Evolutionary conservation across 306 rosid genomes (phyloP).

Genomic region (Arachis stenosperma): DNA sequence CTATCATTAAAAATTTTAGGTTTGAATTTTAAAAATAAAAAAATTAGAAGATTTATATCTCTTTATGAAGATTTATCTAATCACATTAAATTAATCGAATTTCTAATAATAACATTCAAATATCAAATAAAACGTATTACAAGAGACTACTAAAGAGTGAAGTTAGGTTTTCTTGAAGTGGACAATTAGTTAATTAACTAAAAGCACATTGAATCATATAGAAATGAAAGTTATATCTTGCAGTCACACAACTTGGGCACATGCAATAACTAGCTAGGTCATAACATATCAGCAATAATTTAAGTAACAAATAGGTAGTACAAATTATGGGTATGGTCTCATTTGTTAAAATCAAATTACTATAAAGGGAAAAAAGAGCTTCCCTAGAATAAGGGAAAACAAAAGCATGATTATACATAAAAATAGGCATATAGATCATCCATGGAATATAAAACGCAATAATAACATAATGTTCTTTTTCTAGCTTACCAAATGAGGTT

Average conservation of each 20-base stretch:
- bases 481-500: background rate
- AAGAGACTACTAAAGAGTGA: background rate
- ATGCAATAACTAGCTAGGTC: background rate
- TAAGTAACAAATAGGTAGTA: constrained; percentile 2
- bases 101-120: too few species aligned
- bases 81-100: too few species aligned
- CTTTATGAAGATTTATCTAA: too few species aligned
- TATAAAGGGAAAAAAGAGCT: background rate
- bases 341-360: background rate
- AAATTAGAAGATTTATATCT: too few species aligned
- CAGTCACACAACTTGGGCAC: background rate
- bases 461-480: constrained; percentile 5
- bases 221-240: background rate
- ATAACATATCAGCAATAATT: too few species aligned
- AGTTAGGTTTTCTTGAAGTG: constrained; percentile 14
- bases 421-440: background rate
- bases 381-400: background rate
- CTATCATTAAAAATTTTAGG: too few species aligned
- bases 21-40: too few species aligned
- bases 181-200: background rate
- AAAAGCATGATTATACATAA: background rate
- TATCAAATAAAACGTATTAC: too few species aligned
- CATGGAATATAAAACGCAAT: background rate
- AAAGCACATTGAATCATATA: background rate
- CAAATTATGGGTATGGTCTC: background rate